Percentiles rank a stretch among this genome's conserved stretches.
Conservation (phyloP, 495 filamentous ascomycete species). For the Trichoderma orchidacearum region DNA sequence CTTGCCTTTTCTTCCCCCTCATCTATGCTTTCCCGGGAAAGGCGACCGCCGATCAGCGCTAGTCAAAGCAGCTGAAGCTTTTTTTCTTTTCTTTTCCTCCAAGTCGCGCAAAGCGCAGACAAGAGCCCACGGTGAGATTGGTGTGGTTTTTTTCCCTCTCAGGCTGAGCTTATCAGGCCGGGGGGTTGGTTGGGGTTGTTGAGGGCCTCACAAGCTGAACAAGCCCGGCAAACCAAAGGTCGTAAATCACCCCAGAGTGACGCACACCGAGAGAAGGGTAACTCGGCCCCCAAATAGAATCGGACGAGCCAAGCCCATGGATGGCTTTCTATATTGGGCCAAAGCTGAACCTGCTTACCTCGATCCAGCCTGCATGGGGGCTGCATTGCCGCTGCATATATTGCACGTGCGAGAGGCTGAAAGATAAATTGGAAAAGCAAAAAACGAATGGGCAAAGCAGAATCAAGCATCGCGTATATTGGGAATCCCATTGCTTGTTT, state of each 20-base stretch:
- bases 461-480: too few relatives aligned
- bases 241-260: not conserved
- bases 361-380: not conserved
- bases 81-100: not conserved
- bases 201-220: not conserved
- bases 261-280: not conserved
- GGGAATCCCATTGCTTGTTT: too few relatives aligned
- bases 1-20: not conserved
- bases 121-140: not conserved
- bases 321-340: not conserved
- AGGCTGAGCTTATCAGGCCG: not conserved
- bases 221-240: not conserved
- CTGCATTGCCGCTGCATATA: not conserved
- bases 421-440: not conserved
- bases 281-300: not conserved
- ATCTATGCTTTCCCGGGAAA: not conserved
- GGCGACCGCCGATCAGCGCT: not conserved
- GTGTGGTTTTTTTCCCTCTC: too few relatives aligned
- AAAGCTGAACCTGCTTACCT: not conserved
- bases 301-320: too few relatives aligned
- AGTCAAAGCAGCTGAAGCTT: too few relatives aligned
- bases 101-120: not conserved
- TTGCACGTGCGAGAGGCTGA: not conserved
- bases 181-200: not conserved
- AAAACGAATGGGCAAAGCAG: too few relatives aligned